Base-by-base conservation (phyloP, 1,284 basidiomycete species). In the Cryptococcus floricola region DNA sequence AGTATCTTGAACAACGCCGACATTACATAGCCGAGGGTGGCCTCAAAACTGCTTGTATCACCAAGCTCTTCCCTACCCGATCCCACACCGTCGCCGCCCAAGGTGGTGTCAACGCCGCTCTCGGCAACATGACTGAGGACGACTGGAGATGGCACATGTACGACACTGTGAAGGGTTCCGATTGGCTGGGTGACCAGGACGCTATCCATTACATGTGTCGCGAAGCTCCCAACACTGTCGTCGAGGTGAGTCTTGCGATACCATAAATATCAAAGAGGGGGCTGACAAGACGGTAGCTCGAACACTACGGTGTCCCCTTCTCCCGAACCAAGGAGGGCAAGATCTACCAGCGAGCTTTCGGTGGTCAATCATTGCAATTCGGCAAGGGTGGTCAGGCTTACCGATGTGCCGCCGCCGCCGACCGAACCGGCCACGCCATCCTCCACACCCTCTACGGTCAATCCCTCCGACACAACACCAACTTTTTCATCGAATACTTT, bases 401-500 rank as follows among this genome's bases (percentile, higher is more conserved):
- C 80, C 91, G 96, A 64, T 98, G 95, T 77, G 95, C 95, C 60
- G 94, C 95, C 59, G 96, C 96, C 8, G 96, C 96, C 60, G 96
- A 99, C 78, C 91, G 96, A 79, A 98, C 96, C 16, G 96, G 96
- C 25, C 96, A 99, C 75, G 96, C 96, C 44, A 87, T 99, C 74
- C 86, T 99, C 54, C 96, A 98, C 83, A 96, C 94, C 16, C 89
- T 99, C 58, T 97, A 97, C 74, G 96, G 96, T 68, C 96, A 98
- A 82, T 98, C 96, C 60, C 86, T 98, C 62, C 88, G 93, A 62
- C 96, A 99, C 83, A 89, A 98, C 83, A 98, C 96, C 76, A 96
- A 98, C 80, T 99, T 97, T 81, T 98, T 99, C 82, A 98, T 99
- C 79, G 96, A 99, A 79, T 99, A 94, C 81, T 98, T 99, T 77